A percentile compares a stretch with the other conserved stretches of the same genome.
These are phyloP conservation scores for Pseudonectria buxi DNA, from an alignment of 2,329 filamentous ascomycete genomes.

Conservation along the genomic window DNA sequence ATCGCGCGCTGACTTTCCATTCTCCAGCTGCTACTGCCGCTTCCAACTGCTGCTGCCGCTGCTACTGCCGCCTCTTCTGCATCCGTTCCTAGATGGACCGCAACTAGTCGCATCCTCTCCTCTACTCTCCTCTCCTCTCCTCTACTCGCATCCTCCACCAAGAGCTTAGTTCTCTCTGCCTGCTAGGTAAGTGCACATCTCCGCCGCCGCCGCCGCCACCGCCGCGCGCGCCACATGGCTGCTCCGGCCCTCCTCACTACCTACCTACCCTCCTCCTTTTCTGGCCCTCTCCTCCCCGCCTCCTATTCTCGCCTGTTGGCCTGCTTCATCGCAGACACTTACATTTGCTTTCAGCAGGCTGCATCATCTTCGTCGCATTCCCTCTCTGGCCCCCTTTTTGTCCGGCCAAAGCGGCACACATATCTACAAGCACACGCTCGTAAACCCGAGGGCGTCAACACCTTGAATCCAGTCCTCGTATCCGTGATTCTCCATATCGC, in stretches of 20 bases:
- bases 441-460: conserved; percentile 14
- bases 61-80: conserved; percentile 1
- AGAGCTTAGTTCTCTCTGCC: too few species aligned
- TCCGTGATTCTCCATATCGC: conserved; percentile 8
- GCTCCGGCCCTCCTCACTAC: too few species aligned
- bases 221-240: too few species aligned
- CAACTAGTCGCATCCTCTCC: conserved; percentile 8
- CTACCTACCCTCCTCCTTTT: too few species aligned
- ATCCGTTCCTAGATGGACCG: conserved; percentile 16
- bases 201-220: too few species aligned
- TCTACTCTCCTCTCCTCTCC: not conserved
- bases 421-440: conserved; percentile 17
- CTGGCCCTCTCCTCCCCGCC: too few species aligned
- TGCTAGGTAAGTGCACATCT: too few species aligned
- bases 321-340: too few species aligned
- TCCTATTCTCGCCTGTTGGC: too few species aligned
- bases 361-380: conserved; percentile 8
- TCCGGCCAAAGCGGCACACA: conserved; percentile 15
- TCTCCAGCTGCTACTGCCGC: conserved; percentile 4
- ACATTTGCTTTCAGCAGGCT: too few species aligned
- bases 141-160: too few species aligned
- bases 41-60: conserved; percentile 3
- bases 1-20: not conserved
- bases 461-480: conserved; percentile 10
- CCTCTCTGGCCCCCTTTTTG: not conserved